Base-by-base conservation (phyloP, 176 grass and related monocot genomes). In the Aechmea fasciata region DNA sequence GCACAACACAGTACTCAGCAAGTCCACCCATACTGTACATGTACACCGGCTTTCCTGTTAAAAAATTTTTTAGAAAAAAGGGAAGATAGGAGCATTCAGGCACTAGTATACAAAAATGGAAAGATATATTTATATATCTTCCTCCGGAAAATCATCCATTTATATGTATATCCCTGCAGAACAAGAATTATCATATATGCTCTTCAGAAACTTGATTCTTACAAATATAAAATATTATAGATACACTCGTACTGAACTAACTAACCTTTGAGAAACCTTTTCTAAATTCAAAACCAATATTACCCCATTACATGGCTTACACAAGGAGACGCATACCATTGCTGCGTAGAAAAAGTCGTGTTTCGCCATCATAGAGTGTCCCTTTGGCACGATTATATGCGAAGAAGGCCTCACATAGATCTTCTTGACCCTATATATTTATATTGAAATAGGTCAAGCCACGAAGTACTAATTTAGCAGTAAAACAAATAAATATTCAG, bases 21-120 rank as follows among this genome's bases (percentile, higher is more conserved):
- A 99, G 77, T 18, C 94, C 94, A 0, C 94, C 89, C 94, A 99
- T 99, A 73, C 94, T 99, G 77, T 93, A 93, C 94, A 99, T 93
- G 69, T 93, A 93, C 52, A 99, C 89, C 0, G 94, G 89, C 65
- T 88, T 93, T 70, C 94, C 94, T 99, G 67, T 41, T 26, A 26
- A 26, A 24, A 26, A 7, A 0, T 41, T 41, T 41, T 41, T 41
- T 33, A 29, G 3, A 41, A 41, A 41, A 41, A 41, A 41, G 1
- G 4, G 33, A 7, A 41, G 5, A 41, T 7, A 41, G 4, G 3
- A 41, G 33, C 7, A 33, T 41, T 41, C 4, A 41, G 33, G 33
- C 33, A 41, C 33, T 41, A 41, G 33, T 41, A 41, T 41, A 41
- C 33, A 41, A 41, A 41, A 41, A 41, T 41, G 6, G 33, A 41